Conservation (phyloP, 2,329 filamentous ascomycete genomes). For the Alternaria metachromatica region DNA sequence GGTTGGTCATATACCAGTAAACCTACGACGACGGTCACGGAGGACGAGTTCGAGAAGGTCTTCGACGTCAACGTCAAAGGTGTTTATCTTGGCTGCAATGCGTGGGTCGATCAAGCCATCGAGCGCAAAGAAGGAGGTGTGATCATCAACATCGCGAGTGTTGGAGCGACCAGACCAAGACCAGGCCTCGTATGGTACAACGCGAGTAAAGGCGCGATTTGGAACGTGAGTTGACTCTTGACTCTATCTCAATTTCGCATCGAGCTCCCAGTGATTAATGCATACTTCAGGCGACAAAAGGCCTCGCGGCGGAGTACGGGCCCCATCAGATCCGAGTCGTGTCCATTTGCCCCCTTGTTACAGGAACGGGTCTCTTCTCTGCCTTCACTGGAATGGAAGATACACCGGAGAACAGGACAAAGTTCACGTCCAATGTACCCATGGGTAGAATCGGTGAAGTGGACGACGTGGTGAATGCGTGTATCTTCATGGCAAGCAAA, state of each 20-base stretch:
- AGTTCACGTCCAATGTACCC: conserved; percentile 64
- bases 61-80: conserved; percentile 74
- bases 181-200: conserved; percentile 74
- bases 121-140: conserved; percentile 63
- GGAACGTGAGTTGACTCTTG: conserved; percentile 54
- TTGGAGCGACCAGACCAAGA: conserved; percentile 67
- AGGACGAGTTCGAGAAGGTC: conserved; percentile 70
- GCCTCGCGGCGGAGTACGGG: conserved; percentile 76
- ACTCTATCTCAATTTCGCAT: background rate
- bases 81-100: conserved; percentile 66
- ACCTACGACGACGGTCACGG: conserved; percentile 68
- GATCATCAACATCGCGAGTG: conserved; percentile 72
- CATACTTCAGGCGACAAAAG: conserved; percentile 60
- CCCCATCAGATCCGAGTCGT: conserved; percentile 76
- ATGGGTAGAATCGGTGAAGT: conserved; percentile 66
- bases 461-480: conserved; percentile 65
- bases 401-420: conserved; percentile 61
- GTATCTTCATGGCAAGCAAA: conserved; percentile 63
- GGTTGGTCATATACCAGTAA: conserved; percentile 62
- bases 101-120: conserved; percentile 67
- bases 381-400: conserved; percentile 67
- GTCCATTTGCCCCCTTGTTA: conserved; percentile 71
- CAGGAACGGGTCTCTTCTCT: conserved; percentile 68
- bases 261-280: conserved; percentile 21
- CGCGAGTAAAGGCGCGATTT: conserved; percentile 70